Conservation (phyloP, 805 yeast species). For the Myxozyma kluyveri region DNA sequence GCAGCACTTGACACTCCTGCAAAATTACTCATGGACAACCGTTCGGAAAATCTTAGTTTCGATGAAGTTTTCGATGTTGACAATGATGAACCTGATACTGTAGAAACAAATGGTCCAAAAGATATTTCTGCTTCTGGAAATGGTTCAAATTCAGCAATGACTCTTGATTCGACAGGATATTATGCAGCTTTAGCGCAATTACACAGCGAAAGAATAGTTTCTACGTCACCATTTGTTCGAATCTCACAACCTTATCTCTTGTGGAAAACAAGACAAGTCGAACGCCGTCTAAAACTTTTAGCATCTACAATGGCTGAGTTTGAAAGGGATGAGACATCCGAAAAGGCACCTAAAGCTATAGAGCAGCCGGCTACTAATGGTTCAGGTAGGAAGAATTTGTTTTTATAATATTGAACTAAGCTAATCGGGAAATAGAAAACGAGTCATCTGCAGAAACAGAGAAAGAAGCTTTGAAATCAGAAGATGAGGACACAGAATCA, state of each 20-base stretch:
- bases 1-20: not conserved
- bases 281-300: constrained; percentile 38
- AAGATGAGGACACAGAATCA: too few relatives aligned
- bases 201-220: constrained; percentile 55
- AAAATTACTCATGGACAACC: not conserved
- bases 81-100: not conserved
- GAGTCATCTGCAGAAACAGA: too few relatives aligned
- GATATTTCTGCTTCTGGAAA: too few relatives aligned
- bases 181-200: constrained; percentile 38
- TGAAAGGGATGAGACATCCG: constrained; percentile 11
- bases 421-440: too few relatives aligned
- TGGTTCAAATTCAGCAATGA: not conserved
- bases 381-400: too few relatives aligned
- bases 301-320: constrained; percentile 24
- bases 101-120: not conserved
- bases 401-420: too few relatives aligned
- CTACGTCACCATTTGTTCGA: constrained; percentile 81
- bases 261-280: constrained; percentile 53
- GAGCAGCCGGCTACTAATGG: too few relatives aligned
- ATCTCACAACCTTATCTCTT: constrained; percentile 69
- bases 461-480: too few relatives aligned
- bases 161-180: constrained; percentile 21
- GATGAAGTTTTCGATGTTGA: not conserved
- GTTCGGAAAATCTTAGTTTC: not conserved
- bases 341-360: not conserved